These are phyloP conservation scores for Extremus antarcticus DNA, from an alignment of 495 filamentous ascomycete species.

Conservation along the genomic window DNA sequence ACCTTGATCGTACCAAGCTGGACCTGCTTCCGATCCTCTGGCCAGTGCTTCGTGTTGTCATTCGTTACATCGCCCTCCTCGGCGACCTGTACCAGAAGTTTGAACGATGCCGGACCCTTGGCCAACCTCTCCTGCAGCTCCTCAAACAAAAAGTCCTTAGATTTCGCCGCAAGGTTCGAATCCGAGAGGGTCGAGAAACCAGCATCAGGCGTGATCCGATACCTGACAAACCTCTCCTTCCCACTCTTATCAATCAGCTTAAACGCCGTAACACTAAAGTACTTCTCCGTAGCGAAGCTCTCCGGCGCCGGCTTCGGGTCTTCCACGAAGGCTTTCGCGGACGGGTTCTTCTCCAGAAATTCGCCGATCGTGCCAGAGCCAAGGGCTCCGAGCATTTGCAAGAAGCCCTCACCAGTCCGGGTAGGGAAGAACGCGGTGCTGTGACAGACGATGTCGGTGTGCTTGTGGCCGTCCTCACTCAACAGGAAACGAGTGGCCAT, in stretches of 20 bases:
- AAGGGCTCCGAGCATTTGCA: slow-evolving; percentile 33
- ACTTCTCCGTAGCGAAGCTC: slow-evolving; percentile 37
- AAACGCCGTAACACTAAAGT: slow-evolving; percentile 40
- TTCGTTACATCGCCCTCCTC: slow-evolving; percentile 39
- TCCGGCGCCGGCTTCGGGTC: slow-evolving; percentile 38
- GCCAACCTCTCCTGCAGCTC: slow-evolving; percentile 30
- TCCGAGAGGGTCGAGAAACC: slow-evolving; percentile 31
- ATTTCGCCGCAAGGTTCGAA: slow-evolving; percentile 26
- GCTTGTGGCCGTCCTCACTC: slow-evolving; percentile 31
- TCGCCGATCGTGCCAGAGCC: slow-evolving; percentile 23
- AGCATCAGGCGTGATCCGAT: slow-evolving; percentile 33
- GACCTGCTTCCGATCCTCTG: slow-evolving; percentile 36
- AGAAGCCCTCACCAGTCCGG: slow-evolving; percentile 37
- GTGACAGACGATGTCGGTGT: slow-evolving; percentile 47
- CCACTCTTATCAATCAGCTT: slow-evolving; percentile 36
- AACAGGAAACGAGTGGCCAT: slow-evolving; percentile 4
- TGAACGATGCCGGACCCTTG: slow-evolving; percentile 33
- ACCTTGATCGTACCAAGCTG: slow-evolving; percentile 40
- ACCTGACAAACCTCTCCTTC: slow-evolving; percentile 37
- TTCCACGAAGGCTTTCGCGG: slow-evolving; percentile 35
- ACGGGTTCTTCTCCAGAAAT: slow-evolving; percentile 35
- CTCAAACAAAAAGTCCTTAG: slow-evolving; percentile 34
- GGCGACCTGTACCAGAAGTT: slow-evolving; percentile 39
- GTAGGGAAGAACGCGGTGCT: slow-evolving; percentile 39
- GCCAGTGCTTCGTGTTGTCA: slow-evolving; percentile 43